Percentiles rank a stretch among this genome's conserved stretches.
phyloP scores from a whole-genome alignment of 768 basidiomycete species.

The Plicaturopsis crispa region DNA sequence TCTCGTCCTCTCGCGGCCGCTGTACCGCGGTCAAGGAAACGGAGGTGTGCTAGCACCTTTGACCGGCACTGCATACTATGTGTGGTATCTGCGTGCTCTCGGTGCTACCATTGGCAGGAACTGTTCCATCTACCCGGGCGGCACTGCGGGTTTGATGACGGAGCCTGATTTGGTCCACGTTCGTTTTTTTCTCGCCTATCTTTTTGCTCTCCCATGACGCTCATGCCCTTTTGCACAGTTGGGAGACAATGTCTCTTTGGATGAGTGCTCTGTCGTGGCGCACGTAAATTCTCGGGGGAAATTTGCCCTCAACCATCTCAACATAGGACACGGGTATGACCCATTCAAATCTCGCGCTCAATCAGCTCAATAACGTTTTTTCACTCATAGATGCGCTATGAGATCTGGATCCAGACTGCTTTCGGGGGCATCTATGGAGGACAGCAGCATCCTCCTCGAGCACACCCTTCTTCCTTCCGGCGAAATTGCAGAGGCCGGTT shows the following conservation, averaged over 20 bases:
- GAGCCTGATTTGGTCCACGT: constrained; percentile 40
- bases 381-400: constrained; percentile 27
- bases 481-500: constrained; percentile 33
- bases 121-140: constrained; percentile 32
- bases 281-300: constrained; percentile 40
- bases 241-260: constrained; percentile 34
- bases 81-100: constrained; percentile 36
- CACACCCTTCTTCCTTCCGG: constrained; percentile 40
- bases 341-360: background rate
- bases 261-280: constrained; percentile 39
- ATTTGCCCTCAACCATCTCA: constrained; percentile 34
- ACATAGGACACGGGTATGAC: constrained; percentile 29
- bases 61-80: constrained; percentile 33
- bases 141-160: constrained; percentile 33
- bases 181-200: constrained; percentile 1
- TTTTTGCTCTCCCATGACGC: background rate
- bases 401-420: constrained; percentile 38
- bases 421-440: constrained; percentile 44
- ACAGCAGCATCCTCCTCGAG: constrained; percentile 39
- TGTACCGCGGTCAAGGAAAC: constrained; percentile 34
- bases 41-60: constrained; percentile 32
- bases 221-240: constrained; percentile 24
- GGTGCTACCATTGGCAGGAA: constrained; percentile 38
- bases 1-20: constrained; percentile 25
- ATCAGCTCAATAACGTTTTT: background rate